A percentile compares a stretch with the other conserved stretches of the same genome.
These are phyloP conservation scores for Penicillium digitatum DNA, from an alignment of 2,329 filamentous ascomycete genomes.

Conservation along the genomic window DNA sequence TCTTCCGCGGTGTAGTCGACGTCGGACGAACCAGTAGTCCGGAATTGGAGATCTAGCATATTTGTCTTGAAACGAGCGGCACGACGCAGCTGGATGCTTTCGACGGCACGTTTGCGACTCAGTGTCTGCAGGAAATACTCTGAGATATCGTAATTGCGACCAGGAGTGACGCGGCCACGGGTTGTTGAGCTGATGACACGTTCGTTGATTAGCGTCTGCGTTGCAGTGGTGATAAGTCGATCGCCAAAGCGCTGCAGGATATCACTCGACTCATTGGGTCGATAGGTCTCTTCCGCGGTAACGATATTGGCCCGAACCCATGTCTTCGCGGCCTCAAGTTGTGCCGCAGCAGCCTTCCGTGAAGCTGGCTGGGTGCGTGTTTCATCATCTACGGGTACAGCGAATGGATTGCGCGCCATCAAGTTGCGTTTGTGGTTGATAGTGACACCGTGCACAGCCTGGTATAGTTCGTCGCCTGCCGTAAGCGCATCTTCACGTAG, in stretches of 20 bases:
- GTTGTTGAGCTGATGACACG: slow-evolving; percentile 40
- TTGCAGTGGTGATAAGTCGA: slow-evolving; percentile 36
- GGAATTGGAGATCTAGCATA: slow-evolving; percentile 41
- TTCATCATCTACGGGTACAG: slow-evolving; percentile 23
- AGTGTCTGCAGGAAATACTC: slow-evolving; percentile 40
- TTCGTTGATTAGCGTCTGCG: slow-evolving; percentile 41
- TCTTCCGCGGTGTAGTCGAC: slow-evolving; percentile 41
- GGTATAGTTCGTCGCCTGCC: slow-evolving; percentile 37
- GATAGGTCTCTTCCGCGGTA: slow-evolving; percentile 42
- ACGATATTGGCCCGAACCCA: slow-evolving; percentile 49
- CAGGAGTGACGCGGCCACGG: slow-evolving; percentile 38
- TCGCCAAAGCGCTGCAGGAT: slow-evolving; percentile 34
- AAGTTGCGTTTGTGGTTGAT: slow-evolving; percentile 34
- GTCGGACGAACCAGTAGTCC: slow-evolving; percentile 27
- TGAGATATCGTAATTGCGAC: slow-evolving; percentile 45
- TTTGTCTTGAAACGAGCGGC: slow-evolving; percentile 43
- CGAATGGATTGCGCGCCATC: slow-evolving; percentile 36
- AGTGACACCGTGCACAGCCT: slow-evolving; percentile 29
- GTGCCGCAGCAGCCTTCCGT: slow-evolving; percentile 21
- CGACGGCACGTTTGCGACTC: slow-evolving; percentile 41
- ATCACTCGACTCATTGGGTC: slow-evolving; percentile 35
- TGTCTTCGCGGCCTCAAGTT: slow-evolving; percentile 41
- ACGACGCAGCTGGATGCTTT: slow-evolving; percentile 38
- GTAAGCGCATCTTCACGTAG: slow-evolving; percentile 35
- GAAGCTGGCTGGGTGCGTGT: background rate